Percentiles rank a stretch among this genome's conserved stretches.
Evolutionary conservation across 2,329 filamentous ascomycete genomes (phyloP).

Genomic region (Sarocladium kiliense): DNA sequence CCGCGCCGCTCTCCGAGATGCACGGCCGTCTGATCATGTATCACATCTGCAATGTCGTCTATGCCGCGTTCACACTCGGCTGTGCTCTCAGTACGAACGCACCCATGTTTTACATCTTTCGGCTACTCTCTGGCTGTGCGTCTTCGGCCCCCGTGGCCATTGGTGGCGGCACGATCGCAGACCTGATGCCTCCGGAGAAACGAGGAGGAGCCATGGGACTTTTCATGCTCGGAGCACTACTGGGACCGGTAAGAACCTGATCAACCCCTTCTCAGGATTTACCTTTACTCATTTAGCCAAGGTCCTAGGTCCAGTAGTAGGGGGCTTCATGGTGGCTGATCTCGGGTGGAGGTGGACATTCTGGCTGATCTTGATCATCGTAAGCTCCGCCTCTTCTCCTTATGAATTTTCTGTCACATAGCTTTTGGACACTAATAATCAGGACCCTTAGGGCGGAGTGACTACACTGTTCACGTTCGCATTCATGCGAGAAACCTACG

Average conservation of each 20-base stretch:
- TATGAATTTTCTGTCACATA: neutral
- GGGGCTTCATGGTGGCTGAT: conserved; percentile 39
- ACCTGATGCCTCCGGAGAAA: conserved; percentile 52
- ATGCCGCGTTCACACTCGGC: conserved; percentile 43
- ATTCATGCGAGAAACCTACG: conserved; percentile 25
- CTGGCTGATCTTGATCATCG: conserved; percentile 42
- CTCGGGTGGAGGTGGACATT: conserved; percentile 46
- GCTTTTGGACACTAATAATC: no score
- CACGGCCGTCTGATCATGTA: conserved; percentile 43
- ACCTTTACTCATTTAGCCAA: neutral
- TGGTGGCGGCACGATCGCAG: conserved; percentile 58
- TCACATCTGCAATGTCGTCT: conserved; percentile 36
- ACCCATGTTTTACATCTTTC: conserved; percentile 53
- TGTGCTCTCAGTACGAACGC: conserved; percentile 48
- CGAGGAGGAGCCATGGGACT: conserved; percentile 58
- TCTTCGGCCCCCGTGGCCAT: conserved; percentile 58
- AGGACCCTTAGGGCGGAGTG: neutral
- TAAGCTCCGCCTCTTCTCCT: conserved; percentile 4
- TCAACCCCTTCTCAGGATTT: neutral
- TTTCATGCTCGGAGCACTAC: conserved; percentile 56
- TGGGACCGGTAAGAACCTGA: conserved; percentile 38
- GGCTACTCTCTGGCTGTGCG: conserved; percentile 56
- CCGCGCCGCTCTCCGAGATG: conserved; percentile 56
- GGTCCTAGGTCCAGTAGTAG: conserved; percentile 25
- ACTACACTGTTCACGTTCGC: conserved; percentile 8